Base-by-base conservation (phyloP, 2,329 filamentous ascomycete genomes). In the Volutella citrinella region DNA sequence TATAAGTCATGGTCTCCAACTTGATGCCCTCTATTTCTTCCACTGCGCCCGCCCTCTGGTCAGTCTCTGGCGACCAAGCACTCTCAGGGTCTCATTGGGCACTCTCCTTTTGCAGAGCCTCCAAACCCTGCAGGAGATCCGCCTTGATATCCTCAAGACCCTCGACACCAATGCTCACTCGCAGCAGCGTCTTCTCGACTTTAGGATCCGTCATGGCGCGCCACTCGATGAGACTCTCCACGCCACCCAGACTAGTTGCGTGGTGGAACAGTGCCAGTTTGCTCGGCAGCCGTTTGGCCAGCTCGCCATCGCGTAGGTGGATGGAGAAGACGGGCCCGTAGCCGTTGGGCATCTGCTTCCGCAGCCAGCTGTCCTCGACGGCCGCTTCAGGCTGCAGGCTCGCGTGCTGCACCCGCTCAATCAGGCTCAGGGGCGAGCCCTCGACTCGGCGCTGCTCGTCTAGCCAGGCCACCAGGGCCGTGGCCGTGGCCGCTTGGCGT, bases 161-260 rank as follows among this genome's bases (percentile, higher is more conserved):
- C 69, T 98, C 93, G 19, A 96, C 75, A 0, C 93, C 93, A 20
- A 96, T 66, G 59, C 90, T 96, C 19, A 98, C 66, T 32, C 93
- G 69, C 61, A 96, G 54, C 58, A 97, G 60, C 38, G 77, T 70
- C 54, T 71, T 76, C 55, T 94, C 87, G 23, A 94, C 81, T 2
- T 60, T 70, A 4, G 63, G 52, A 68, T 98, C 93, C 39, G 81
- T 83, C 87, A 98, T 93, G 29, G 84, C 78, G 39, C 93, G 74
- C 93, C 93, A 98, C 74, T 98, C 93, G 50, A 98, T 90, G 68
- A 97, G 64, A 55, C 87, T 93, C 74, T 97, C 93, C 9, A 97
- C 88, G 5, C 93, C 91, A 4, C 93, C 93, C 18, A 97, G 64
- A 60, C 87, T 94, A 4, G 93, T 98, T 6, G 93, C 93, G 63